Conservation (phyloP, 352 stramenopile genomes). For the Halophytophthora polymorphica region DNA sequence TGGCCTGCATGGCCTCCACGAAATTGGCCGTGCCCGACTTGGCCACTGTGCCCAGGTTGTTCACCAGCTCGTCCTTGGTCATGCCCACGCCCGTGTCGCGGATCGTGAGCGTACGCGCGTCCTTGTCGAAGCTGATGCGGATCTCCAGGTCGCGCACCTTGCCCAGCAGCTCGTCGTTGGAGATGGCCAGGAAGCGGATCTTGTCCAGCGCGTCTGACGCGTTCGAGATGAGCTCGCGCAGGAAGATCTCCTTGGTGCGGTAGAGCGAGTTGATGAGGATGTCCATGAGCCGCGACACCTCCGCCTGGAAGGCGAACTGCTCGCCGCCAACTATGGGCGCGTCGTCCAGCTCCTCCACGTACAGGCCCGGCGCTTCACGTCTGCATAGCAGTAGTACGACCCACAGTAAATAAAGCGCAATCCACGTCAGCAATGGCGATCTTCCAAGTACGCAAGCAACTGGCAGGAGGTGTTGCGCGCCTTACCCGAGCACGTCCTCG, state of each 20-base stretch:
- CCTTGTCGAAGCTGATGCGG: constrained; percentile 95
- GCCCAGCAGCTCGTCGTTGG: constrained; percentile 75
- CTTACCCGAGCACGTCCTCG: constrained; percentile 42
- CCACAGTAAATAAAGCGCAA: constrained; percentile 5
- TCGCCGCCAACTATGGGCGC: constrained; percentile 54
- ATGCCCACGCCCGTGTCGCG: constrained; percentile 98
- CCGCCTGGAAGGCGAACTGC: constrained; percentile 93
- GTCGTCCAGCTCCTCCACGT: constrained; percentile 46
- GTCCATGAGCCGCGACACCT: constrained; percentile 98
- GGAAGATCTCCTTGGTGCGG: constrained; percentile 98
- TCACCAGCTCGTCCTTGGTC: constrained; percentile 97
- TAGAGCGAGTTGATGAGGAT: constrained; percentile 99
- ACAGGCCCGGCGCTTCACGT: constrained; percentile 30
- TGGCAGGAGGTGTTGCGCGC: background rate
- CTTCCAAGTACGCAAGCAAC: background rate
- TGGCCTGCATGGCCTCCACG: constrained; percentile 93
- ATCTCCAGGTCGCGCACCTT: constrained; percentile 93
- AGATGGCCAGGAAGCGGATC: constrained; percentile 97
- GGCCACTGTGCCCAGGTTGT: constrained; percentile 96
- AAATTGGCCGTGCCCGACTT: constrained; percentile 99
- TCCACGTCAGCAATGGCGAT: background rate
- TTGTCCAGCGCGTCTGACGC: constrained; percentile 99
- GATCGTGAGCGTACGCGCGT: constrained; percentile 97
- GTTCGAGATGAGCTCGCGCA: constrained; percentile 99
- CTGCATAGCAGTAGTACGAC: constrained; percentile 19